phyloP scores from a whole-genome alignment of 441 rosid genomes.

The Erysimum cheiri region DNA sequence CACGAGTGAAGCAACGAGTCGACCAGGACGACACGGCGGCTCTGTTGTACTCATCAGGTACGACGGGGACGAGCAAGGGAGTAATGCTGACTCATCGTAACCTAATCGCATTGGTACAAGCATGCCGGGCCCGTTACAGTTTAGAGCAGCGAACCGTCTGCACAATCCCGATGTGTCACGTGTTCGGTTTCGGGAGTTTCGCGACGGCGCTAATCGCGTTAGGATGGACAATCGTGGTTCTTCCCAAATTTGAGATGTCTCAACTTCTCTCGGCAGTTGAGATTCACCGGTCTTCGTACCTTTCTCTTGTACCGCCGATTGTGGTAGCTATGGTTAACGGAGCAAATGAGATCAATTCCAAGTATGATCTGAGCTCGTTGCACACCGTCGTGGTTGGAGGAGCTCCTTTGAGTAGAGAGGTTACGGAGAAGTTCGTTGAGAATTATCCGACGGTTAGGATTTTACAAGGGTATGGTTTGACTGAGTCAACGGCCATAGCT shows the following conservation, averaged over 20 bases:
- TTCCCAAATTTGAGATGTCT: slow-evolving; percentile 75
- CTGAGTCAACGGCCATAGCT: slow-evolving; percentile 77
- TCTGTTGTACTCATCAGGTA: slow-evolving; percentile 88
- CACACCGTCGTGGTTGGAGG: slow-evolving; percentile 70
- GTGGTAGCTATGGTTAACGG: slow-evolving; percentile 72
- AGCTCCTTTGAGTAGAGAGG: slow-evolving; percentile 84
- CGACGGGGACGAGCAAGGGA: slow-evolving; percentile 88
- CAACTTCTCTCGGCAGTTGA: slow-evolving; percentile 64
- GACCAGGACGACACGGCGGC: slow-evolving; percentile 72
- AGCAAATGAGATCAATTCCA: slow-evolving; percentile 53
- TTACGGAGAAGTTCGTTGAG: slow-evolving; percentile 67
- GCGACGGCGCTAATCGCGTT: slow-evolving; percentile 66
- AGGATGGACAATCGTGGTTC: slow-evolving; percentile 74
- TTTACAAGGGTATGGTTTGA: slow-evolving; percentile 83
- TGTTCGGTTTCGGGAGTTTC: slow-evolving; percentile 68
- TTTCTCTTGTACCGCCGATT: slow-evolving; percentile 82
- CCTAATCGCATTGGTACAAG: slow-evolving; percentile 73
- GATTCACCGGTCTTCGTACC: slow-evolving; percentile 54
- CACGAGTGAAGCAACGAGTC: slow-evolving; percentile 65
- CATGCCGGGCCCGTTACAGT: slow-evolving; percentile 47
- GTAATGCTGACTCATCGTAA: slow-evolving; percentile 79
- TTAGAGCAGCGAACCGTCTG: slow-evolving; percentile 59
- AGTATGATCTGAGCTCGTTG: slow-evolving; percentile 72
- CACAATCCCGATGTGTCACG: slow-evolving; percentile 92
- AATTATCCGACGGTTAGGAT: slow-evolving; percentile 64